phyloP scores from a whole-genome alignment of 2,329 filamentous ascomycete genomes.

The Xylaria sp. region DNA sequence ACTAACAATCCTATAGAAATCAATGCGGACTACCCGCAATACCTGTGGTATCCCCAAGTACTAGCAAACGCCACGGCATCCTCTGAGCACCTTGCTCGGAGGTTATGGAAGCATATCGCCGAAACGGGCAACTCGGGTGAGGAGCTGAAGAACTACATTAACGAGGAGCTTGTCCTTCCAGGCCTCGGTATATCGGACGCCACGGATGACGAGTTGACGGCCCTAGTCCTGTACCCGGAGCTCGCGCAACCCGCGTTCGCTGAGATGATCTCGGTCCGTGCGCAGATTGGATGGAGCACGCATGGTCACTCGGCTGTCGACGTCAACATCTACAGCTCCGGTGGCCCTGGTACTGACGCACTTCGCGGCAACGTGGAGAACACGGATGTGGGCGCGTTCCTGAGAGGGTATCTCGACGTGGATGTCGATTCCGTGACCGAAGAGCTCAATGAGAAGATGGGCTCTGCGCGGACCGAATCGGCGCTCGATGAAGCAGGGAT shows the following conservation, averaged over 20 bases:
- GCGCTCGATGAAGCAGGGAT: slow-evolving; percentile 6
- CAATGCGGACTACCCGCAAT: slow-evolving; percentile 64
- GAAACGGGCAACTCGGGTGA: slow-evolving; percentile 46
- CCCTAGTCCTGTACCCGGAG: slow-evolving; percentile 69
- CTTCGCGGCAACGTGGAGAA: slow-evolving; percentile 93
- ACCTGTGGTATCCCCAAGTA: slow-evolving; percentile 83
- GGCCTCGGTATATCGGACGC: slow-evolving; percentile 83
- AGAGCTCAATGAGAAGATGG: slow-evolving; percentile 72
- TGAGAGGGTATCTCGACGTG: slow-evolving; percentile 81
- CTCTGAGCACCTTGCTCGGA: slow-evolving; percentile 74
- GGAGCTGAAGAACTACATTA: slow-evolving; percentile 72
- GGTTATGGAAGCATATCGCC: slow-evolving; percentile 70
- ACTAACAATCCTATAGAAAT: slow-evolving; percentile 54
- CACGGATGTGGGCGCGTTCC: slow-evolving; percentile 86
- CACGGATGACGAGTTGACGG: slow-evolving; percentile 74
- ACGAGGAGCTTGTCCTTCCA: slow-evolving; percentile 71
- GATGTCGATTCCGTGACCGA: slow-evolving; percentile 82
- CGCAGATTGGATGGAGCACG: slow-evolving; percentile 92
- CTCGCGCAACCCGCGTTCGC: slow-evolving; percentile 72
- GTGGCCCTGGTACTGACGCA: slow-evolving; percentile 69
- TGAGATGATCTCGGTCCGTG: slow-evolving; percentile 86
- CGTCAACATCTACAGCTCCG: slow-evolving; percentile 93
- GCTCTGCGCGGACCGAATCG: slow-evolving; percentile 38
- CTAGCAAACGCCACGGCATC: slow-evolving; percentile 82
- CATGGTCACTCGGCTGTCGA: slow-evolving; percentile 95